These are phyloP conservation scores for Saturnispora saitoi DNA, from an alignment of 805 yeast species.

Conservation along the genomic window DNA sequence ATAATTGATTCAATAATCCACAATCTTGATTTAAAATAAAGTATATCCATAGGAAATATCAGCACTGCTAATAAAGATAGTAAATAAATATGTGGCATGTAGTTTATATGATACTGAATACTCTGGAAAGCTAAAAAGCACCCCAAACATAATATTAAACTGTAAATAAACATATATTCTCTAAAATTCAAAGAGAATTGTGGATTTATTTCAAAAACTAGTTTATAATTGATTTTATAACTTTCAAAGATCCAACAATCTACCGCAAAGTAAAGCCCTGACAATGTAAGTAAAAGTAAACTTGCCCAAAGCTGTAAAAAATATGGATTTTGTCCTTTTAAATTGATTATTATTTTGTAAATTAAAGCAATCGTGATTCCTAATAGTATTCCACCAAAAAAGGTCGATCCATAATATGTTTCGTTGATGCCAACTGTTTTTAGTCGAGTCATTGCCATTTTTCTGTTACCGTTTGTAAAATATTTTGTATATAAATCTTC, in stretches of 20 bases:
- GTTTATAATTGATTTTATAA: slow-evolving; percentile 77
- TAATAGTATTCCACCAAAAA: slow-evolving; percentile 54
- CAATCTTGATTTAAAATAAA: slow-evolving; percentile 52
- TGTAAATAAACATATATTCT: slow-evolving; percentile 58
- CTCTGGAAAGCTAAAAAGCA: slow-evolving; percentile 66
- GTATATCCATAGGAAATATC: slow-evolving; percentile 52
- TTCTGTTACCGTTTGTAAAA: slow-evolving; percentile 64
- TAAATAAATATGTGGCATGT: slow-evolving; percentile 72
- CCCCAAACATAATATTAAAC: slow-evolving; percentile 46
- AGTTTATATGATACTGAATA: slow-evolving; percentile 58
- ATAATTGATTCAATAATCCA: slow-evolving; percentile 70
- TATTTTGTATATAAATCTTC: slow-evolving; percentile 59
- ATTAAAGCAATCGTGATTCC: slow-evolving; percentile 70
- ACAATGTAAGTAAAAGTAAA: slow-evolving; percentile 56
- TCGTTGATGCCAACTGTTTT: slow-evolving; percentile 35
- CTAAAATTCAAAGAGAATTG: slow-evolving; percentile 55
- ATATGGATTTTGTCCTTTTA: slow-evolving; percentile 36
- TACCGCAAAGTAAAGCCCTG: slow-evolving; percentile 53
- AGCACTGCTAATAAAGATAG: slow-evolving; percentile 41
- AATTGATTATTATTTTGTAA: slow-evolving; percentile 34
- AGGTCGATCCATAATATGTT: slow-evolving; percentile 39
- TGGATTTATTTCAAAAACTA: slow-evolving; percentile 81
- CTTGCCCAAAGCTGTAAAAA: slow-evolving; percentile 90
- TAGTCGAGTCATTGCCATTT: slow-evolving; percentile 62
- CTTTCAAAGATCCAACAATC: slow-evolving; percentile 66